Evolutionary conservation across 495 filamentous ascomycete species (phyloP).

Genomic region (Cercophora newfieldiana): DNA sequence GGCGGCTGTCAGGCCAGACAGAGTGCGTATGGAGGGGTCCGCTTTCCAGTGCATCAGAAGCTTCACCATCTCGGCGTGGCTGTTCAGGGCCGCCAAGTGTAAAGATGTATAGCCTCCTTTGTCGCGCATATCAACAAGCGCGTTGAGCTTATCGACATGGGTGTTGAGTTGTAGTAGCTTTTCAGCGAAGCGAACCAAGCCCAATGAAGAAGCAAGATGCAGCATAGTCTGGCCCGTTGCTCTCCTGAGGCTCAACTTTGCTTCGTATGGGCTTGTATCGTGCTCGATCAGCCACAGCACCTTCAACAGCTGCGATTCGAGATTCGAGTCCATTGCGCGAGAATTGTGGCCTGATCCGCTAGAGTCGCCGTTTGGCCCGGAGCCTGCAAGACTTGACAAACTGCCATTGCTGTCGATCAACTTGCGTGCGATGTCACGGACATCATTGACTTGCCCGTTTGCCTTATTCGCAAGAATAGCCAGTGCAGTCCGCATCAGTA

Average conservation of each 20-base stretch:
- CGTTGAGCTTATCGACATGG: constrained; percentile 44
- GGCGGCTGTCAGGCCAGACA: constrained; percentile 68
- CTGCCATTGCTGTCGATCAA: constrained; percentile 44
- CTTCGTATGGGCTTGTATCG: constrained; percentile 66
- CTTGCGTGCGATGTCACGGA: constrained; percentile 51
- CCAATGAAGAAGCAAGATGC: constrained; percentile 75
- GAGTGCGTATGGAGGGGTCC: constrained; percentile 67
- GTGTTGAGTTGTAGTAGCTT: constrained; percentile 79
- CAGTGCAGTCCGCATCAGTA: constrained; percentile 63
- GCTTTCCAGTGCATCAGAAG: constrained; percentile 72
- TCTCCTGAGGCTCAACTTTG: constrained; percentile 60
- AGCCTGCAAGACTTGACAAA: constrained; percentile 18
- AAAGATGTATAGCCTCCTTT: constrained; percentile 81
- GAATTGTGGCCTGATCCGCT: neutral
- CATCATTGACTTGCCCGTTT: constrained; percentile 52
- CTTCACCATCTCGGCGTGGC: constrained; percentile 72
- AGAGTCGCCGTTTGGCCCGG: constrained; percentile 19
- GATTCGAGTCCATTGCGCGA: constrained; percentile 16
- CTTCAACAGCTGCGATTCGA: constrained; percentile 72
- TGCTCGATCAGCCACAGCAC: constrained; percentile 77
- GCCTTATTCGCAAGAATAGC: constrained; percentile 58
- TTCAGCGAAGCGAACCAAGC: constrained; percentile 75
- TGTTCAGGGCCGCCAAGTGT: constrained; percentile 79
- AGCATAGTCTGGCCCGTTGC: constrained; percentile 77
- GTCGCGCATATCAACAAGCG: constrained; percentile 59